Percentiles rank a stretch among this genome's conserved stretches.
phyloP scores from a whole-genome alignment of 805 yeast genomes.

The Ogataea nakhonphanomensis region DNA sequence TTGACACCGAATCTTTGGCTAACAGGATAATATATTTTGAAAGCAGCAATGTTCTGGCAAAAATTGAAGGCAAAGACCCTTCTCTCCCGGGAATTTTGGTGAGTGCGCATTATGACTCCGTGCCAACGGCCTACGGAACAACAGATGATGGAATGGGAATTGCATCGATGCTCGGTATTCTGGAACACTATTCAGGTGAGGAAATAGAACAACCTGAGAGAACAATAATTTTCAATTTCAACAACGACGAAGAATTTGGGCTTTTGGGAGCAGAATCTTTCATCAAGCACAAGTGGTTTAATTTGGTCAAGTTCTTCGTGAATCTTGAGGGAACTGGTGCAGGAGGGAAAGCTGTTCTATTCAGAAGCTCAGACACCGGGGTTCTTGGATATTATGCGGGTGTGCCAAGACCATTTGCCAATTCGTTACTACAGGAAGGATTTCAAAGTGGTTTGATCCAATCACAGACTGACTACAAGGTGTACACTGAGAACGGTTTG shows the following conservation, averaged over 20 bases:
- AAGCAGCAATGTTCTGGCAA: slow-evolving; percentile 74
- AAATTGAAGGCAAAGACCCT: slow-evolving; percentile 61
- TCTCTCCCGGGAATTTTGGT: slow-evolving; percentile 63
- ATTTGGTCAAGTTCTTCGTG: slow-evolving; percentile 58
- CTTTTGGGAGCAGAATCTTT: slow-evolving; percentile 77
- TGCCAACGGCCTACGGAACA: slow-evolving; percentile 81
- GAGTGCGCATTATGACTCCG: slow-evolving; percentile 88
- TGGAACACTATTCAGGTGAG: slow-evolving; percentile 42
- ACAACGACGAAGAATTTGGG: slow-evolving; percentile 88
- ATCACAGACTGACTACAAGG: slow-evolving; percentile 83
- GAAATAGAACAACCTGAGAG: slow-evolving; percentile 54
- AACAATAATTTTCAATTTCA: slow-evolving; percentile 78
- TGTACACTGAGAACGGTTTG: slow-evolving; percentile 62
- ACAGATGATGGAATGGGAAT: slow-evolving; percentile 93
- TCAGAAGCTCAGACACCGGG: slow-evolving; percentile 79
- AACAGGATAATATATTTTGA: slow-evolving; percentile 70
- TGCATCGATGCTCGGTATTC: slow-evolving; percentile 71
- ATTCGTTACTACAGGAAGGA: slow-evolving; percentile 80
- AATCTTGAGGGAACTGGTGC: slow-evolving; percentile 93
- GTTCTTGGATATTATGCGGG: slow-evolving; percentile 55
- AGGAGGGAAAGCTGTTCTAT: slow-evolving; percentile 78
- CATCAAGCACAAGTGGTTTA: slow-evolving; percentile 68
- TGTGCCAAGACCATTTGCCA: slow-evolving; percentile 70
- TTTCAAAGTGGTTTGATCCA: slow-evolving; percentile 67
- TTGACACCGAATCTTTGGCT: slow-evolving; percentile 38